Evolutionary conservation across 208 protist genomes (phyloP).

Genomic region (Kentomonas sorsogonicus): DNA sequence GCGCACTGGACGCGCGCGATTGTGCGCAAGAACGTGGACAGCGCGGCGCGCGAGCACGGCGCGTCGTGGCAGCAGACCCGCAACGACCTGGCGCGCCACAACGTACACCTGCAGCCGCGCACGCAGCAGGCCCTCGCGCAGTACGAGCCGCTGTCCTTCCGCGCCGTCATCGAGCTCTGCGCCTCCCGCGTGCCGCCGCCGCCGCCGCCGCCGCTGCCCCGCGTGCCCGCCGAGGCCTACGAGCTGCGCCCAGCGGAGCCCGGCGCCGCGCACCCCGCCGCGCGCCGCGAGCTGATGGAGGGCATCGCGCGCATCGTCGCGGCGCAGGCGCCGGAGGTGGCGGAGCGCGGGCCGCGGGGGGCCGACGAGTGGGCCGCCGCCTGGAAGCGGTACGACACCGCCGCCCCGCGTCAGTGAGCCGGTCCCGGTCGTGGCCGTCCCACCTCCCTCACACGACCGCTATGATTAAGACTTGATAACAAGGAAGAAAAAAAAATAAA

Average conservation of each 20-base stretch:
- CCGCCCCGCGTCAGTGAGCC: not conserved
- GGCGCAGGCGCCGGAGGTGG: slow-evolving; percentile 30
- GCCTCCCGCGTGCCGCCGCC: slow-evolving; percentile 77
- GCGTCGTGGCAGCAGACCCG: slow-evolving; percentile 63
- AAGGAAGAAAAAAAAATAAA: too few relatives aligned
- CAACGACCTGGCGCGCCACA: slow-evolving; percentile 81
- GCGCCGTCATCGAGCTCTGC: slow-evolving; percentile 77
- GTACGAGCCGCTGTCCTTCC: slow-evolving; percentile 87
- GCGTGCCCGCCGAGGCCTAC: slow-evolving; percentile 70
- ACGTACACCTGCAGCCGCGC: slow-evolving; percentile 65
- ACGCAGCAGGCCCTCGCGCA: slow-evolving; percentile 76
- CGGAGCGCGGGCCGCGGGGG: slow-evolving; percentile 24
- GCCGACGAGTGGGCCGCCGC: slow-evolving; percentile 61
- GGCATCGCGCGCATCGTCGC: slow-evolving; percentile 61
- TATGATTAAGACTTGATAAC: too few relatives aligned
- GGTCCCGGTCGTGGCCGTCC: too few relatives aligned
- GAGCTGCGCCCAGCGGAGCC: slow-evolving; percentile 17
- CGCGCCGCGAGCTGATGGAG: slow-evolving; percentile 49
- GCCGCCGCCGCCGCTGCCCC: slow-evolving; percentile 45
- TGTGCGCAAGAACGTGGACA: slow-evolving; percentile 84
- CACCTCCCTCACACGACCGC: too few relatives aligned
- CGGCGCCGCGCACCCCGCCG: slow-evolving; percentile 36
- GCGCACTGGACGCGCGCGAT: slow-evolving; percentile 75
- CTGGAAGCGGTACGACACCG: slow-evolving; percentile 77
- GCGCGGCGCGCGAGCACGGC: slow-evolving; percentile 81